Conservation (phyloP, 495 filamentous ascomycete species). For the Penicillium nucicola region DNA sequence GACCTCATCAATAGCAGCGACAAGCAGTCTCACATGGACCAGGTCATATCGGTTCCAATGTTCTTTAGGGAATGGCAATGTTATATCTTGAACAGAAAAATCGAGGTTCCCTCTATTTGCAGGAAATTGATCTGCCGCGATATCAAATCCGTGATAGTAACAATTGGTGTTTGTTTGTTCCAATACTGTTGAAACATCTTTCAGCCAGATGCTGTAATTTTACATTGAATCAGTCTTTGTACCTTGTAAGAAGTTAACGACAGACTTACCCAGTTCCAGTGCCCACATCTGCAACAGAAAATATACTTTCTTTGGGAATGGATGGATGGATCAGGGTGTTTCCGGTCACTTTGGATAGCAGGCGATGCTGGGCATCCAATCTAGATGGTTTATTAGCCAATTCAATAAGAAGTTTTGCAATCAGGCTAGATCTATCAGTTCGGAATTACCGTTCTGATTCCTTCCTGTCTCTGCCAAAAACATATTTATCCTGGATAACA, state of each 20-base stretch:
- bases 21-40: constrained; percentile 20
- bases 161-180: background rate
- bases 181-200: constrained; percentile 8
- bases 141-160: constrained; percentile 21
- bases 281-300: constrained; percentile 22
- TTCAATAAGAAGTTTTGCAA: background rate
- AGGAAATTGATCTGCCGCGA: constrained; percentile 20
- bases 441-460: constrained; percentile 2
- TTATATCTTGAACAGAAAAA: constrained; percentile 17
- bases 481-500: constrained; percentile 6
- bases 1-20: constrained; percentile 12
- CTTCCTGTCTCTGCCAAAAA: constrained; percentile 1
- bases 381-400: background rate
- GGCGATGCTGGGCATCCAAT: constrained; percentile 19
- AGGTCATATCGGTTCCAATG: constrained; percentile 16
- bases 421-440: no score
- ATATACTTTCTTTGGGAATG: constrained; percentile 5
- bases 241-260: no score
- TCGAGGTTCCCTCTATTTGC: background rate
- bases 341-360: constrained; percentile 6
- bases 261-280: constrained; percentile 21
- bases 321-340: constrained; percentile 16
- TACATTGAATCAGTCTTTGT: no score
- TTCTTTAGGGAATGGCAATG: constrained; percentile 16
- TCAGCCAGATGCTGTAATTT: constrained; percentile 27